Evolutionary conservation across 805 yeast species (phyloP).

Genomic region (Candida cerambycidarum): DNA sequence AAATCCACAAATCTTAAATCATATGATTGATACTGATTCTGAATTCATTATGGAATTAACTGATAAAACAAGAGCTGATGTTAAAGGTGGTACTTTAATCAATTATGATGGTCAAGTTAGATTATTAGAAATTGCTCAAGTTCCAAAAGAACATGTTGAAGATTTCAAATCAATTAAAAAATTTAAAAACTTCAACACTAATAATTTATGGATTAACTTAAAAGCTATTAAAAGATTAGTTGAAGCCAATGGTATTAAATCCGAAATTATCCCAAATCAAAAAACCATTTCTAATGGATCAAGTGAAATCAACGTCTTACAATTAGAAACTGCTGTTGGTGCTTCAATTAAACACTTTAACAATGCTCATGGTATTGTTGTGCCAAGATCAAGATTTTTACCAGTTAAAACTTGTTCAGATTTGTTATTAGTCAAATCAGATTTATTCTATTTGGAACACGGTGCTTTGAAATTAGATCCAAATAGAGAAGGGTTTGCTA

Average conservation of each 20-base stretch:
- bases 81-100: conserved; percentile 98
- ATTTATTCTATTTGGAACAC: conserved; percentile 84
- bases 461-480: conserved; percentile 87
- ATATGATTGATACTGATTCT: conserved; percentile 87
- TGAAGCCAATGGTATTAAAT: conserved; percentile 74
- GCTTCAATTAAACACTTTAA: conserved; percentile 96
- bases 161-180: conserved; percentile 97
- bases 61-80: conserved; percentile 98
- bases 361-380: conserved; percentile 96
- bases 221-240: conserved; percentile 91
- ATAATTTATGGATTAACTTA: conserved; percentile 95
- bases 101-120: conserved; percentile 94
- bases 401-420: conserved; percentile 98
- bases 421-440: conserved; percentile 90
- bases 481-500: conserved; percentile 83
- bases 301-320: conserved; percentile 80
- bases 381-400: conserved; percentile 95
- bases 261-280: conserved; percentile 94
- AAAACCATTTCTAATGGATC: conserved; percentile 80
- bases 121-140: conserved; percentile 95
- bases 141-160: conserved; percentile 97
- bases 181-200: conserved; percentile 97
- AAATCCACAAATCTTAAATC: conserved; percentile 83
- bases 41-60: conserved; percentile 98
- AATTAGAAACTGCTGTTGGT: conserved; percentile 98